These are phyloP conservation scores for Cladophialophora bantiana DNA, from an alignment of 2,329 filamentous ascomycete species.

Conservation along the genomic window DNA sequence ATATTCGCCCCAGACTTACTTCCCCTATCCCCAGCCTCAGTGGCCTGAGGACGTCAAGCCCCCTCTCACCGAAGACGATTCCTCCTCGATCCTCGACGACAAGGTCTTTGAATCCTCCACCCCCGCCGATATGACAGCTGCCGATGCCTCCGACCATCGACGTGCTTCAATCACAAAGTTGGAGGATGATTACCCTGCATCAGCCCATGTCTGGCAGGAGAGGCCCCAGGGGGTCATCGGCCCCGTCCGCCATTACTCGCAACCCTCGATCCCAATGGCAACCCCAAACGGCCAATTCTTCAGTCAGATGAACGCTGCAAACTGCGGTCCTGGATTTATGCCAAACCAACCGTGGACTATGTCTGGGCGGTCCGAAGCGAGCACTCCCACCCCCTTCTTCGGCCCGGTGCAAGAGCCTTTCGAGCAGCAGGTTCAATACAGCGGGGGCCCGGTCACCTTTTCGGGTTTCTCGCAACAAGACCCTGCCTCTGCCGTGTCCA, in stretches of 20 bases:
- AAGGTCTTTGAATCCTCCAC: constrained; percentile 59
- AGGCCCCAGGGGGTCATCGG: constrained; percentile 53
- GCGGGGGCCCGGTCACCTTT: constrained; percentile 49
- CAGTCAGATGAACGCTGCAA: constrained; percentile 64
- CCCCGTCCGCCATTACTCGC: constrained; percentile 51
- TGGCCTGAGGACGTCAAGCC: constrained; percentile 53
- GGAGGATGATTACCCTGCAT: constrained; percentile 60
- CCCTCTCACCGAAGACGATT: constrained; percentile 56
- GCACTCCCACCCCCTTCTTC: constrained; percentile 75
- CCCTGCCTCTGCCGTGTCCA: constrained; percentile 60
- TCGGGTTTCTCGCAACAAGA: constrained; percentile 54
- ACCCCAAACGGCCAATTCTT: constrained; percentile 65
- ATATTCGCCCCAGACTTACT: constrained; percentile 52
- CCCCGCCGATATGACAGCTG: constrained; percentile 54
- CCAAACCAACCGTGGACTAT: constrained; percentile 68
- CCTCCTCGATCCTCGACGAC: constrained; percentile 60
- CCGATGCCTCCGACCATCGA: constrained; percentile 51
- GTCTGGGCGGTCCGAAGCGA: constrained; percentile 71
- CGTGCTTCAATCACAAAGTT: constrained; percentile 56
- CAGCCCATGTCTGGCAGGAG: constrained; percentile 60
- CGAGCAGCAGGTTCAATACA: constrained; percentile 53
- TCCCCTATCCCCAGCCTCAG: constrained; percentile 53
- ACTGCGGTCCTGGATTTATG: constrained; percentile 51
- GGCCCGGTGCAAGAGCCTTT: constrained; percentile 66
- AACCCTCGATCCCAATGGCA: constrained; percentile 57